Conservation (phyloP, 2,329 filamentous ascomycete species). For the Fusarium temperatum region DNA sequence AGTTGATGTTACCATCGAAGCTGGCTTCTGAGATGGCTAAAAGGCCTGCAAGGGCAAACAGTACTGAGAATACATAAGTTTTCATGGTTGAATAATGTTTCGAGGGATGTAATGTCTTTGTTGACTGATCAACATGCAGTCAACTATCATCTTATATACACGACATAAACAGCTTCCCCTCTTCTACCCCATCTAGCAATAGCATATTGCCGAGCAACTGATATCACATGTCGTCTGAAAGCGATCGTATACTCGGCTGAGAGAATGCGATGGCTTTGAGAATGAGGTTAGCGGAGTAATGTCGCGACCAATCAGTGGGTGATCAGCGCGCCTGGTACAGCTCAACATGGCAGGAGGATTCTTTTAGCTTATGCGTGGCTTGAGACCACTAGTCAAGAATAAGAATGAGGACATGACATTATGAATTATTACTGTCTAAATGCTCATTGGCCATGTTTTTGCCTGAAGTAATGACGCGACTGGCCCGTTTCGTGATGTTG, state of each 20-base stretch:
- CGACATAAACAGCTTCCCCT: not conserved
- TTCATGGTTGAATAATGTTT: not conserved
- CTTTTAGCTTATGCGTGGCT: not conserved
- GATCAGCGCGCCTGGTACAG: not conserved
- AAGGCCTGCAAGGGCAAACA: accelerated
- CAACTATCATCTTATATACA: not conserved
- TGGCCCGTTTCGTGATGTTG: too few relatives aligned
- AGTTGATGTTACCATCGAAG: constrained; percentile 2
- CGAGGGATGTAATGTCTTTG: accelerated
- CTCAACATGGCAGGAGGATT: not conserved
- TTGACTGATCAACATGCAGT: not conserved
- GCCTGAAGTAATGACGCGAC: not conserved
- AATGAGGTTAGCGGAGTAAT: not conserved
- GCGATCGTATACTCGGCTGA: not conserved
- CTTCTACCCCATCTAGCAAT: not conserved
- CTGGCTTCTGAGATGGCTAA: not conserved
- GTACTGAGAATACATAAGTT: accelerated
- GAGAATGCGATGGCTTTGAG: not conserved
- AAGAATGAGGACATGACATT: not conserved
- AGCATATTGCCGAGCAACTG: not conserved
- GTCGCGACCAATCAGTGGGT: not conserved
- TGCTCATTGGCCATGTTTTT: not conserved
- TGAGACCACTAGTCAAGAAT: not conserved
- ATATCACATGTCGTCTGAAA: not conserved
- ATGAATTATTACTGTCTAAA: not conserved